Evolutionary conservation across 257 asterid species (phyloP).

Genomic region (Solanum rostratum): DNA sequence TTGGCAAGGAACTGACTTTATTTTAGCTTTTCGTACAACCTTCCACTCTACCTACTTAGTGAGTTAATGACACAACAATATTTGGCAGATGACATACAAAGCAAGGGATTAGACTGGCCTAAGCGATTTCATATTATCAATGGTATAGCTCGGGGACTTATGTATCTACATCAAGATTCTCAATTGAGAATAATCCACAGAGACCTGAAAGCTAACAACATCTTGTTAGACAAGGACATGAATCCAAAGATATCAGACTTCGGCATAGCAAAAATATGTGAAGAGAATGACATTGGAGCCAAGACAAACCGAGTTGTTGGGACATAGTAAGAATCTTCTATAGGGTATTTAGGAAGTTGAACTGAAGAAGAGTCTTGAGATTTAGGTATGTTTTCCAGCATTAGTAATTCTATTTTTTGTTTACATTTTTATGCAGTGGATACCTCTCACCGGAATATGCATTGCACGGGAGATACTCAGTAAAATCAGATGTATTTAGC

Average conservation of each 20-base stretch:
- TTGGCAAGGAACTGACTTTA: not conserved
- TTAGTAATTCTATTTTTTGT: not conserved
- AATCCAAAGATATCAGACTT: conserved; percentile 44
- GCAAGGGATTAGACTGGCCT: conserved; percentile 26
- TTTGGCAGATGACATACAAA: conserved; percentile 16
- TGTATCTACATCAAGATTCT: conserved; percentile 45
- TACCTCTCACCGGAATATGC: conserved; percentile 49
- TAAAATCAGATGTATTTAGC: conserved; percentile 36
- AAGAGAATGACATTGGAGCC: conserved; percentile 15
- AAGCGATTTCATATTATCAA: conserved; percentile 24
- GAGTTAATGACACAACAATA: not conserved
- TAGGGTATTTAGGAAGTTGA: not conserved
- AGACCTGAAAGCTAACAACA: conserved; percentile 37
- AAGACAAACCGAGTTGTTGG: conserved; percentile 29
- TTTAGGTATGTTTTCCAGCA: not conserved
- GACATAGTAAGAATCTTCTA: conserved; percentile 26
- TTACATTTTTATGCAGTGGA: conserved; percentile 10
- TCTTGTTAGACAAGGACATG: conserved; percentile 28
- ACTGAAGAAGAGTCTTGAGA: not conserved
- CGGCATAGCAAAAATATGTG: conserved; percentile 30
- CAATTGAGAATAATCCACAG: conserved; percentile 32
- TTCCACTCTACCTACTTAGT: not conserved
- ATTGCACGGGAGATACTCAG: conserved; percentile 27
- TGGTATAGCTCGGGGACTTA: conserved; percentile 33
- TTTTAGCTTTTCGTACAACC: not conserved